Conservation (phyloP, 345 rosid species). For the Eucalyptus marginata region DNA sequence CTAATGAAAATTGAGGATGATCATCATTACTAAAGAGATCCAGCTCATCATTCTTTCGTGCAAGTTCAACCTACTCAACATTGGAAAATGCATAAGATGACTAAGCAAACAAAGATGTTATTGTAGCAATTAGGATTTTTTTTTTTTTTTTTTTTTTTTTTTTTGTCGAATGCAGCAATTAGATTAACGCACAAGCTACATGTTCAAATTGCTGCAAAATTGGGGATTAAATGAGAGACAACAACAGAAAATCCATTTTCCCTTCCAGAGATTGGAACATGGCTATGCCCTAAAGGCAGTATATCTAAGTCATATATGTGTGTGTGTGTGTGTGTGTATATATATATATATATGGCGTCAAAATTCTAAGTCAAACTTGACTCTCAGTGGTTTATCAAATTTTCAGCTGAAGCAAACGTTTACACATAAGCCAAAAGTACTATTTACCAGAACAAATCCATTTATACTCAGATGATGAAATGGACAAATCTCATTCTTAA, state of each 20-base stretch:
- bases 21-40: conserved; percentile 53
- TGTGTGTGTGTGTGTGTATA: too few relatives aligned
- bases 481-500: background rate
- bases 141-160: too few relatives aligned
- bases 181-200: background rate
- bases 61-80: conserved; percentile 71
- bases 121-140: background rate
- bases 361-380: background rate
- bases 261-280: background rate
- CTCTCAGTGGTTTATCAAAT: background rate
- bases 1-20: conserved; percentile 59
- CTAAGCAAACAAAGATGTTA: background rate
- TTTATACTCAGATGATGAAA: background rate
- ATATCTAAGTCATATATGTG: background rate
- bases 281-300: background rate
- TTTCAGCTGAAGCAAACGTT: background rate
- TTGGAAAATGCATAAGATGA: background rate
- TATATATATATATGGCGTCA: background rate
- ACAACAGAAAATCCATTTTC: background rate
- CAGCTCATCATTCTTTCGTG: conserved; percentile 45
- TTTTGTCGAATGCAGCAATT: background rate
- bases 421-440: background rate
- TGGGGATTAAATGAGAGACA: background rate
- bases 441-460: background rate
- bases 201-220: background rate